Evolutionary conservation across 345 rosid genomes (phyloP).

Genomic region (Syzygium jambos): DNA sequence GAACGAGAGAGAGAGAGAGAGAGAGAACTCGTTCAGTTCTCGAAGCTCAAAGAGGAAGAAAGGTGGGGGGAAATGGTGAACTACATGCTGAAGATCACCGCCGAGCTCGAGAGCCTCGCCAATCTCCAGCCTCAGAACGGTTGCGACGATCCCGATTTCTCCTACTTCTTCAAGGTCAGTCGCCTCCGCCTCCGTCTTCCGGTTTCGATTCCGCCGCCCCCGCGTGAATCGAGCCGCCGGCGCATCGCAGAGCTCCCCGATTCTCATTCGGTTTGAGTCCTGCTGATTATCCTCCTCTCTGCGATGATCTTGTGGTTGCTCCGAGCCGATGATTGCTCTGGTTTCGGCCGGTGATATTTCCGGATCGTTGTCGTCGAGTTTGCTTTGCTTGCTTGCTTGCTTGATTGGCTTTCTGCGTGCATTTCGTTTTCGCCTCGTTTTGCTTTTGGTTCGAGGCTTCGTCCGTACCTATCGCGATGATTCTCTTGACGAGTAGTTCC

Average conservation of each 20-base stretch:
- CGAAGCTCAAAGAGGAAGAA: not conserved
- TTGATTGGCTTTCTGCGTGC: not conserved
- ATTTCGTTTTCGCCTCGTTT: not conserved
- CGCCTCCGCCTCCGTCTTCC: not conserved
- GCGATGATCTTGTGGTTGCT: not conserved
- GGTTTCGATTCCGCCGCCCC: not conserved
- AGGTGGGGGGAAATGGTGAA: constrained; percentile 54
- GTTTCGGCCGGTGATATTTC: not conserved
- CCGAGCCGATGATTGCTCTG: not conserved
- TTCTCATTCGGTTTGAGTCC: not conserved
- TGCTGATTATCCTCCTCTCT: not conserved
- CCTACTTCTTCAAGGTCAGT: constrained; percentile 73
- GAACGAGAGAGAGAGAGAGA: not conserved
- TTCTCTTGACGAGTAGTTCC: not conserved
- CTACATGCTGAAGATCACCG: constrained; percentile 58
- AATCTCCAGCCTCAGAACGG: constrained; percentile 74
- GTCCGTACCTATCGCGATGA: not conserved
- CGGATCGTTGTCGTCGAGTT: not conserved
- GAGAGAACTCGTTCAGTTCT: not conserved
- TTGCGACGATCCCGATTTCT: constrained; percentile 70
- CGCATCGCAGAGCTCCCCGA: not conserved
- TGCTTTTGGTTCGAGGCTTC: not conserved
- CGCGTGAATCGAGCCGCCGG: not conserved
- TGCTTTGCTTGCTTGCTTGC: not conserved
- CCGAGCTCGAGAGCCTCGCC: constrained; percentile 75